These are phyloP conservation scores for Leccinum truebloodii DNA, from an alignment of 768 basidiomycete genomes.

Conservation along the genomic window DNA sequence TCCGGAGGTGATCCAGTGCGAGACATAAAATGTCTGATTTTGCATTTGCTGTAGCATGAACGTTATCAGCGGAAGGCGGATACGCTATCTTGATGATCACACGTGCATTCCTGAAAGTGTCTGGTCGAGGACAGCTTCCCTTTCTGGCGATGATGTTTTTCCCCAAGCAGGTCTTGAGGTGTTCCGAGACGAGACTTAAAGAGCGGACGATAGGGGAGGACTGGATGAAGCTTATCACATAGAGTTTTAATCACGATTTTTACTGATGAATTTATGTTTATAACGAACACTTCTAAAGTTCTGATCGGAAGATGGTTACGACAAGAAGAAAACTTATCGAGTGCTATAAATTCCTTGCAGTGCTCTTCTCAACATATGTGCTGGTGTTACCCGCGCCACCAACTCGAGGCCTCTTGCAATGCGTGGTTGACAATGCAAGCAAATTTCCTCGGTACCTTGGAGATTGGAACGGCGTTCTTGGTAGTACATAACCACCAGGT, in stretches of 20 bases:
- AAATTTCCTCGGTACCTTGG: conserved; percentile 10
- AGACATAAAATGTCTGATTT: conserved; percentile 21
- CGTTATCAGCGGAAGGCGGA: conserved; percentile 20
- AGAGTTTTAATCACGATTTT: background rate
- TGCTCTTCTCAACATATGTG: background rate
- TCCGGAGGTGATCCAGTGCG: conserved; percentile 20
- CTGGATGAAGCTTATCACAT: conserved; percentile 6
- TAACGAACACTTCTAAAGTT: background rate
- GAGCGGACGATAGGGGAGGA: background rate
- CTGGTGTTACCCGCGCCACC: conserved; percentile 5
- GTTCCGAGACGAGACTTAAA: background rate
- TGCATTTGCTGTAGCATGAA: conserved; percentile 25
- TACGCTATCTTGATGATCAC: conserved; percentile 26
- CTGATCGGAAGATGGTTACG: background rate
- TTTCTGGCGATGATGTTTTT: conserved; percentile 9
- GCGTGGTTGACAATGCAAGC: conserved; percentile 3
- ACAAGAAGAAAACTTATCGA: background rate
- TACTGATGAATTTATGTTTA: background rate
- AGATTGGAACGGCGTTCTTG: conserved; percentile 1
- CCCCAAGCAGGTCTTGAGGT: conserved; percentile 15
- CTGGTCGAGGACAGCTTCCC: conserved; percentile 17
- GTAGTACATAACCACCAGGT: background rate
- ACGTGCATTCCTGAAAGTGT: conserved; percentile 14
- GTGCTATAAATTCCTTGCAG: background rate
- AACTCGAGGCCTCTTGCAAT: background rate